These are phyloP conservation scores for Geranomyces variabilis DNA, from an alignment of 192 early-diverging fungal genomes.

Conservation along the genomic window DNA sequence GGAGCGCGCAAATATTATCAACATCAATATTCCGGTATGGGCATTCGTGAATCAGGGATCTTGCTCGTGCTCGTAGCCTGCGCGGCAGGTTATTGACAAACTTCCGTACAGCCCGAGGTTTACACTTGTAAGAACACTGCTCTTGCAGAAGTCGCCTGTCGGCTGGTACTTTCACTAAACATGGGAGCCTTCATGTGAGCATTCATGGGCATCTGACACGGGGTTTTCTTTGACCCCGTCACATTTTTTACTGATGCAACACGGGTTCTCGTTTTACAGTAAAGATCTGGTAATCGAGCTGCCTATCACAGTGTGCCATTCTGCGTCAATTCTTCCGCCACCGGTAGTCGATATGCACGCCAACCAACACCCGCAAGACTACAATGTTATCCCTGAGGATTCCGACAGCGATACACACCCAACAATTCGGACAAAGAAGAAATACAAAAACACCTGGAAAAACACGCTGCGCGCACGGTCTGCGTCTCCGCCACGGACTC, in stretches of 20 bases:
- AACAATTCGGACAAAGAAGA: slow-evolving; percentile 10
- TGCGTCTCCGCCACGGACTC: slow-evolving; percentile 22
- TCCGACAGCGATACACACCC: slow-evolving; percentile 8
- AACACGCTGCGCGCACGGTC: slow-evolving; percentile 27
- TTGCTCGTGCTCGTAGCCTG: not conserved
- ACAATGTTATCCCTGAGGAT: slow-evolving; percentile 33
- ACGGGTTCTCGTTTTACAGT: slow-evolving; percentile 17
- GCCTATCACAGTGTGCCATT: slow-evolving; percentile 60
- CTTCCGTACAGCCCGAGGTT: slow-evolving; percentile 37
- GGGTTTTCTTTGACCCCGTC: no score
- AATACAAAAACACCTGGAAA: slow-evolving; percentile 16
- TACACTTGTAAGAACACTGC: slow-evolving; percentile 60
- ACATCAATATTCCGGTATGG: slow-evolving; percentile 57
- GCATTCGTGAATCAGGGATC: not conserved
- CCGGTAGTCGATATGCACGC: slow-evolving; percentile 23
- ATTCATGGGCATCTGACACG: not conserved
- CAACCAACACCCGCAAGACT: slow-evolving; percentile 34
- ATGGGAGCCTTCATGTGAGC: slow-evolving; percentile 34
- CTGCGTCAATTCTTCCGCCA: slow-evolving; percentile 48
- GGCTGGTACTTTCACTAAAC: slow-evolving; percentile 25
- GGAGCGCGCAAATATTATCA: slow-evolving; percentile 53
- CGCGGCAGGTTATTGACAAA: not conserved
- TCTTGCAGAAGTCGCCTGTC: slow-evolving; percentile 58
- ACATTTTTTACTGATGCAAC: not conserved
- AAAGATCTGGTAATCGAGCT: slow-evolving; percentile 58